phyloP scores from a whole-genome alignment of 441 rosid genomes.

The Biscutella laevigata region DNA sequence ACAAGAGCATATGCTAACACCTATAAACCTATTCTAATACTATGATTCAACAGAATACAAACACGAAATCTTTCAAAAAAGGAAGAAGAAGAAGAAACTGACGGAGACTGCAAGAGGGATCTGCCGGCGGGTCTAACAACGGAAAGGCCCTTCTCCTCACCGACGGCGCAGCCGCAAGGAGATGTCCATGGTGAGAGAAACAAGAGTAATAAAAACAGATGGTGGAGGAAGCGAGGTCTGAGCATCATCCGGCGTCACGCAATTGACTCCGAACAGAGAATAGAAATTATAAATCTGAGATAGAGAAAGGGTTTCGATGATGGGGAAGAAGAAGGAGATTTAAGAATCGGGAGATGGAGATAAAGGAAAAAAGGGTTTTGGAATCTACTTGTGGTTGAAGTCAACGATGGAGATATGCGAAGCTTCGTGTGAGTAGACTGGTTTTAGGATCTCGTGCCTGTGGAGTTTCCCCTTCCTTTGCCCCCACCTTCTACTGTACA shows the following conservation, averaged over 20 bases:
- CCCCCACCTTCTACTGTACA: neutral
- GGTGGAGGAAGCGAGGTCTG: conserved; percentile 13
- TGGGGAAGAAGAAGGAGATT: no score
- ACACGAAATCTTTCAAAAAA: neutral
- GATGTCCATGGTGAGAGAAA: conserved; percentile 11
- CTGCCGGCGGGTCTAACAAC: no score
- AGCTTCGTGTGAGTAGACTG: conserved; percentile 25
- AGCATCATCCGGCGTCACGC: conserved; percentile 6
- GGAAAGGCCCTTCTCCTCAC: no score
- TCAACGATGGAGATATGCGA: conserved; percentile 28
- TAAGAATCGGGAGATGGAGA: neutral
- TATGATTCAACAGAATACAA: neutral
- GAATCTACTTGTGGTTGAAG: conserved; percentile 12
- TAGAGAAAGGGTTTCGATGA: no score
- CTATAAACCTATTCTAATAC: no score
- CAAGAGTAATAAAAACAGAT: conserved; percentile 16
- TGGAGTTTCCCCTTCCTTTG: conserved; percentile 1
- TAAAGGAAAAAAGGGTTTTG: neutral
- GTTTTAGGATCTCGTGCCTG: conserved; percentile 32
- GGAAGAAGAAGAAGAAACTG: conserved; percentile 16
- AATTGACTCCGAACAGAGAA: conserved; percentile 13
- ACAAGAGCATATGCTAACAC: no score
- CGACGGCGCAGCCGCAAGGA: conserved; percentile 2
- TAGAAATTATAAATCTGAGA: no score
- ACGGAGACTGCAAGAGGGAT: conserved; percentile 43